Base-by-base conservation (phyloP, 2,329 filamentous ascomycete genomes). In the Blastomyces gilchristii region DNA sequence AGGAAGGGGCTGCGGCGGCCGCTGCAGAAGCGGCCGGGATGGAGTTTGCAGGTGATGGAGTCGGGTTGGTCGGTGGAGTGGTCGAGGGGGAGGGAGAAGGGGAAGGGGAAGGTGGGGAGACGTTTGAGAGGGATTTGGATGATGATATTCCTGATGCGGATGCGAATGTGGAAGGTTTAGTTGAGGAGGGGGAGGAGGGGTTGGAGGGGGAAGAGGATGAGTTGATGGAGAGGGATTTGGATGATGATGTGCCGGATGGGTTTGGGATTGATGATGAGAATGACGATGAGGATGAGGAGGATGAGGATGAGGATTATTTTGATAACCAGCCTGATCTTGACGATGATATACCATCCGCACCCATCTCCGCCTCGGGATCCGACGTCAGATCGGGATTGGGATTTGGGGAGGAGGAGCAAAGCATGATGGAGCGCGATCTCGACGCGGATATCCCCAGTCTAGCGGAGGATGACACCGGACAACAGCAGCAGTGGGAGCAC, bases 1-100 rank as follows among this genome's bases (percentile, higher is more conserved):
- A 93, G 72, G 94, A 99, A 75, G 89, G 92, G 65, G 86, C 89
- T 71, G 84, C 88, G 1, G 78, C 90, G 4, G 85, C 87, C 63
- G 82, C 89, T 70, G 77, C 90, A 12, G 85, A 87, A 60, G 83
- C 88, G 71, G 90, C 94, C 71, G 80, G 70, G 61, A 68, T 68
- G 45, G 75, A 76, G 61, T 63, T 69, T n/a, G 77, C 78, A 68
- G 69, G 76, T 57, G 72, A 77, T 68, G 76, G 76, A 65, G 72
- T 77, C 89, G 14, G 84, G 87, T 60, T 92, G 22, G 88, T 88
- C 31, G 85, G 90, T 22, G 88, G 88, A 28, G 85, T 90, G 69
- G 83, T 85, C 0, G 86, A 85, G 68, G 75, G 74, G 37, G 75
- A 6, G 31, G 31, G 5, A 31, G 31, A 69, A 28, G 75, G 70